phyloP scores from a whole-genome alignment of 495 filamentous ascomycete species.

The Hypoxylon cercidicola region DNA sequence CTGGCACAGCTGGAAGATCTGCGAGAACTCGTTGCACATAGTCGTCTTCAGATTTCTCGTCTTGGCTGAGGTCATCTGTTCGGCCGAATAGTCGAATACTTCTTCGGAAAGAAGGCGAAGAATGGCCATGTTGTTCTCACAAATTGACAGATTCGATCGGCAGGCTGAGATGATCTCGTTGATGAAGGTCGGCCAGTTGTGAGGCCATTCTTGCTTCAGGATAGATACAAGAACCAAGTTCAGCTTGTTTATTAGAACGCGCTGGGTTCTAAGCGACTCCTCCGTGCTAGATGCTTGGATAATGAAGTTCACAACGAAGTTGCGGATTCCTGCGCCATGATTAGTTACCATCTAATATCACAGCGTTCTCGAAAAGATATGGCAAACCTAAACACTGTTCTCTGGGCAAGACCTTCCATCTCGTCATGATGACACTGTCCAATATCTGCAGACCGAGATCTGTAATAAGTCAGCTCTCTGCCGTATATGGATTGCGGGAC shows the following conservation, averaged over 20 bases:
- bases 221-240: conserved; percentile 97
- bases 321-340: conserved; percentile 80
- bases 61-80: conserved; percentile 97
- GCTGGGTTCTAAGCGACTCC: conserved; percentile 81
- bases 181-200: conserved; percentile 99
- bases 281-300: conserved; percentile 90
- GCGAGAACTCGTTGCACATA: conserved; percentile 97
- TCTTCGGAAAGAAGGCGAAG: conserved; percentile 95
- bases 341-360: conserved; percentile 29
- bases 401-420: conserved; percentile 96
- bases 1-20: conserved; percentile 95
- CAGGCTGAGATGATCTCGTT: conserved; percentile 98
- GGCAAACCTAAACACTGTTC: conserved; percentile 89
- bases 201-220: conserved; percentile 99
- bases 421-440: conserved; percentile 97
- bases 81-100: conserved; percentile 98
- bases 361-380: neutral
- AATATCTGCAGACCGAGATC: conserved; percentile 95
- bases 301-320: conserved; percentile 98
- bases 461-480: conserved; percentile 63
- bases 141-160: conserved; percentile 92
- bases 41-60: conserved; percentile 94
- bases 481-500: conserved; percentile 9
- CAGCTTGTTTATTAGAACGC: conserved; percentile 94
- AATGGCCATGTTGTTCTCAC: conserved; percentile 99